These are phyloP conservation scores for Harrya chromipes DNA, from an alignment of 768 basidiomycete species.

Conservation along the genomic window DNA sequence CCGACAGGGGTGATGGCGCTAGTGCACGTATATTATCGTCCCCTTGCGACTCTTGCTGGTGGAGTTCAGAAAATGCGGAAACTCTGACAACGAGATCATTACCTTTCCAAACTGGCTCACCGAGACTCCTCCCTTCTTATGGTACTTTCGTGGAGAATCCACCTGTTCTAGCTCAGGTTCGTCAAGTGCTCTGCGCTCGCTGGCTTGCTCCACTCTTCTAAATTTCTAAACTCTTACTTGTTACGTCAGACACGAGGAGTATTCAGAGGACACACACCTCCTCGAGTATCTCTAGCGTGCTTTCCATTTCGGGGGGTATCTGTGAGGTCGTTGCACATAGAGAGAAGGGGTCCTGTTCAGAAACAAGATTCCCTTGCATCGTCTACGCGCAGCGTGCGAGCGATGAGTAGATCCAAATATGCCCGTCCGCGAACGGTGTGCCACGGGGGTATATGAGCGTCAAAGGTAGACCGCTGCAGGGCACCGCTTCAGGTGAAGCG, in stretches of 20 bases:
- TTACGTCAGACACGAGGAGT: background rate
- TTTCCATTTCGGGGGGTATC: slow-evolving; percentile 14
- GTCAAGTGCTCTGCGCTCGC: slow-evolving; percentile 45
- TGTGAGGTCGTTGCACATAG: background rate
- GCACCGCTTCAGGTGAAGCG: background rate
- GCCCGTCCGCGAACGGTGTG: background rate
- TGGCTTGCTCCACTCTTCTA: slow-evolving; percentile 54
- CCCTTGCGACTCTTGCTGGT: slow-evolving; percentile 21
- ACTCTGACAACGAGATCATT: slow-evolving; percentile 9
- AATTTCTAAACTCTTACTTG: slow-evolving; percentile 43
- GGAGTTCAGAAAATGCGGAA: slow-evolving; percentile 2
- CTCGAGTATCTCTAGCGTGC: slow-evolving; percentile 27
- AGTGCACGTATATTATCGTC: slow-evolving; percentile 20
- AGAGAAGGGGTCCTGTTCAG: background rate
- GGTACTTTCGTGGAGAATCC: slow-evolving; percentile 30
- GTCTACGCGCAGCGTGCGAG: slow-evolving; percentile 7
- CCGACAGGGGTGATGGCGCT: slow-evolving; percentile 34
- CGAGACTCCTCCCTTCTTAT: slow-evolving; percentile 51
- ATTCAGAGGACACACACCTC: slow-evolving; percentile 19
- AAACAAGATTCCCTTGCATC: background rate
- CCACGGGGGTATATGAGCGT: background rate
- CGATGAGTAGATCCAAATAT: slow-evolving; percentile 3
- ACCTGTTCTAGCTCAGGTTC: slow-evolving; percentile 19
- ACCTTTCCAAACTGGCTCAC: slow-evolving; percentile 64
- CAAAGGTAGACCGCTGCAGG: background rate